Percentiles rank a stretch among this genome's conserved stretches.
These are phyloP conservation scores for Paracoccidioides lutzii DNA, from an alignment of 2,329 filamentous ascomycete genomes.

Conservation along the genomic window DNA sequence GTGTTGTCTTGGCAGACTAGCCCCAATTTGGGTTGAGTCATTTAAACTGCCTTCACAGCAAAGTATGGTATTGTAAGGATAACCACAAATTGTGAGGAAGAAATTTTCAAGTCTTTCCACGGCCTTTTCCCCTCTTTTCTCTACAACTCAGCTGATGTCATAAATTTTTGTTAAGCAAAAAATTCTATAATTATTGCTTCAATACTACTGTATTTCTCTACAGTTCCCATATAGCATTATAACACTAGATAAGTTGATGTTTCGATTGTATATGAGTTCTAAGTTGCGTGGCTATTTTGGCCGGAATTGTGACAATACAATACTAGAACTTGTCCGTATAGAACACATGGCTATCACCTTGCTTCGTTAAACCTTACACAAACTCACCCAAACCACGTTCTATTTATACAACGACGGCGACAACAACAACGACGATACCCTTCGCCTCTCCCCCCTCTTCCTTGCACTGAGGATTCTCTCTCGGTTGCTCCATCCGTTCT, in stretches of 20 bases:
- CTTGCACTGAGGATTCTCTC: not conserved
- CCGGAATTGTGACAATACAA: not conserved
- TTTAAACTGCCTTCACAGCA: not conserved
- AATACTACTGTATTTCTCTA: no score
- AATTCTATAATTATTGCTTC: no score
- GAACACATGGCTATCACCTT: no score
- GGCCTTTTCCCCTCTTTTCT: no score
- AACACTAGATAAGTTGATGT: not conserved
- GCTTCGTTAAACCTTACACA: not conserved
- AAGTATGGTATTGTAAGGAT: not conserved
- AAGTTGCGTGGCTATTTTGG: not conserved
- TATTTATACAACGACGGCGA: not conserved
- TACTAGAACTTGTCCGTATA: not conserved
- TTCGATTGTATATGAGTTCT: not conserved
- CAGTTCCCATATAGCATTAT: not conserved
- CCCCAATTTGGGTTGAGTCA: constrained; percentile 1
- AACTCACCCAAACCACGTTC: not conserved
- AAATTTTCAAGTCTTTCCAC: no score
- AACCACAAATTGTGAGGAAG: not conserved
- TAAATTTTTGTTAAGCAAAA: no score
- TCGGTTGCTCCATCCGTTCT: not conserved
- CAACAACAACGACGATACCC: no score
- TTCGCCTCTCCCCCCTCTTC: not conserved
- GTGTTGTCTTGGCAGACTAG: constrained; percentile 10
- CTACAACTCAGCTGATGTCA: no score